These are phyloP conservation scores for Alternaria triticina DNA, from an alignment of 2,329 filamentous ascomycete genomes.

Conservation along the genomic window DNA sequence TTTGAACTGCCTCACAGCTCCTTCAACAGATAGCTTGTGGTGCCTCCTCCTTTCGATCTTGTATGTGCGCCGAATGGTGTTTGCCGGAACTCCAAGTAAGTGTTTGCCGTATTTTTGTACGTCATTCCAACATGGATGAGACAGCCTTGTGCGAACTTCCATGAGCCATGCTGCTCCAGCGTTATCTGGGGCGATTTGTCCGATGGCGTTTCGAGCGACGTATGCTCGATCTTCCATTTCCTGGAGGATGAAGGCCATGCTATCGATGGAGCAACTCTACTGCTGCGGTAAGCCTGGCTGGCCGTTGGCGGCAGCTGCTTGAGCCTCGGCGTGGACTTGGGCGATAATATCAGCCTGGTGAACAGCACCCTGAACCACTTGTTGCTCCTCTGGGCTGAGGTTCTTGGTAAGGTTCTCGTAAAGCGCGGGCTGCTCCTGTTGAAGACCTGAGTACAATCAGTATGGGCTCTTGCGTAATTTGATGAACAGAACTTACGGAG, in stretches of 20 bases:
- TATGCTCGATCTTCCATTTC: neutral
- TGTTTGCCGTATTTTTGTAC: neutral
- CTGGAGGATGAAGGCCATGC: neutral
- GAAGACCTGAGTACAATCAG: constrained; percentile 69
- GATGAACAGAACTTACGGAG: constrained; percentile 68
- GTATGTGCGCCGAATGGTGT: neutral
- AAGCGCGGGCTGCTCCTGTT: constrained; percentile 88
- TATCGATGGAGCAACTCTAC: constrained; percentile 11
- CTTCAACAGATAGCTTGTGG: neutral
- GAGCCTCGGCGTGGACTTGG: constrained; percentile 32
- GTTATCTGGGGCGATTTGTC: neutral
- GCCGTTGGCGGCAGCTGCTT: constrained; percentile 31
- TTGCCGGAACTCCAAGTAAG: neutral
- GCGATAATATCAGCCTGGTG: constrained; percentile 68
- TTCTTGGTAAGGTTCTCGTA: constrained; percentile 82
- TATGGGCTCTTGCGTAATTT: neutral
- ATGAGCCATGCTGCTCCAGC: neutral
- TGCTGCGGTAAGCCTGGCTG: constrained; percentile 26
- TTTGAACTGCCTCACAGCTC: neutral
- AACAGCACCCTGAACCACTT: constrained; percentile 78
- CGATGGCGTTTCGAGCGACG: neutral
- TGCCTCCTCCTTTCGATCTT: neutral
- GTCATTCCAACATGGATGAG: neutral
- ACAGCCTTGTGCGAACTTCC: neutral
- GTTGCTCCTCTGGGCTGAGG: constrained; percentile 80